Evolutionary conservation across 176 grass and related monocot genomes (phyloP).

Genomic region (Oryza longistaminata): DNA sequence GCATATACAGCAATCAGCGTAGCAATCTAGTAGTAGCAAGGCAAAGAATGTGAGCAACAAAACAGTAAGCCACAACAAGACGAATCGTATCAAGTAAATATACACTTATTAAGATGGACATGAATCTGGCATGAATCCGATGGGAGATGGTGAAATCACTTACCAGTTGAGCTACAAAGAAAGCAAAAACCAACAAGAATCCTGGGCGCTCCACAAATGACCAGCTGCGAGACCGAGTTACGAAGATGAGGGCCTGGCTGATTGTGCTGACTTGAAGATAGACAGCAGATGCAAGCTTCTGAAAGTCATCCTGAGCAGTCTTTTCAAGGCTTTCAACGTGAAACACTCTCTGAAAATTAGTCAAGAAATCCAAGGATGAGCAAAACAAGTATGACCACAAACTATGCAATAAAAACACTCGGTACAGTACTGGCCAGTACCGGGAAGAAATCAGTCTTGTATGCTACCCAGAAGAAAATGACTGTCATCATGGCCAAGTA

Average conservation of each 20-base stretch:
- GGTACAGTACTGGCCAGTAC: slow-evolving; percentile 38
- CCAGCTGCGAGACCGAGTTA: slow-evolving; percentile 88
- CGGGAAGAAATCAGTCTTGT: slow-evolving; percentile 86
- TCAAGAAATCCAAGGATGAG: slow-evolving; percentile 31
- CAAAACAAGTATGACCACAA: slow-evolving; percentile 4
- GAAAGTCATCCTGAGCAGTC: slow-evolving; percentile 75
- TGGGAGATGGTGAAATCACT: not conserved
- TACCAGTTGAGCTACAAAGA: slow-evolving; percentile 82
- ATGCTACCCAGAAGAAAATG: slow-evolving; percentile 94
- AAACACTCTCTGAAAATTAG: slow-evolving; percentile 63
- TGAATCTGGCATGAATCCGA: too few species aligned
- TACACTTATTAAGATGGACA: not conserved
- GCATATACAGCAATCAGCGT: slow-evolving; percentile 83
- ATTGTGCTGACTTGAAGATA: slow-evolving; percentile 96
- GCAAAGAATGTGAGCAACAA: slow-evolving; percentile 18
- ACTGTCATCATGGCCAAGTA: slow-evolving; percentile 95
- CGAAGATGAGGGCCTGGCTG: slow-evolving; percentile 90
- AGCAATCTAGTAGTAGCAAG: slow-evolving; percentile 60
- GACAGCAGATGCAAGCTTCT: slow-evolving; percentile 85
- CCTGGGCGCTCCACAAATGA: slow-evolving; percentile 88
- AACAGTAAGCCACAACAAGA: not conserved
- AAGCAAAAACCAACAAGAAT: slow-evolving; percentile 73
- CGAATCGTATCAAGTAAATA: not conserved
- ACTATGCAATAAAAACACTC: not conserved
- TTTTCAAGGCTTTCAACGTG: slow-evolving; percentile 83